phyloP scores from a whole-genome alignment of 768 basidiomycete species.

The Kwoniella botswanensis region DNA sequence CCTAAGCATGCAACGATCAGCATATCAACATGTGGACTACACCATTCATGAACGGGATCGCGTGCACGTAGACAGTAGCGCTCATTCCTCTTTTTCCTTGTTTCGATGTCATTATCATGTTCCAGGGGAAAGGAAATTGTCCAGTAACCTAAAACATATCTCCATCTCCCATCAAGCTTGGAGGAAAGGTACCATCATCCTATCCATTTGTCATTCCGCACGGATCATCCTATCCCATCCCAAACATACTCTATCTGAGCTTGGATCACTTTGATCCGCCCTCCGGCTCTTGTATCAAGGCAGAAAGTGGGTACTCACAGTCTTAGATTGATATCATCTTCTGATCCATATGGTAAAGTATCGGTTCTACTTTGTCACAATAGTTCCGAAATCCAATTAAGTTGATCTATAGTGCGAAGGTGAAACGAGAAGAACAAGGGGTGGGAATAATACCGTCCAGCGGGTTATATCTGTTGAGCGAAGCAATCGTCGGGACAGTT shows the following conservation, averaged over 20 bases:
- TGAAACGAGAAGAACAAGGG: not conserved
- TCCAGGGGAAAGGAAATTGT: constrained; percentile 3
- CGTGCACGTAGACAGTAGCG: not conserved
- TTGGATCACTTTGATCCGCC: constrained; percentile 6
- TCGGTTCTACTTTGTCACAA: not conserved
- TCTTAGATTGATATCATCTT: not conserved
- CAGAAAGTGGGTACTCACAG: not conserved
- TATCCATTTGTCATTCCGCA: constrained; percentile 1
- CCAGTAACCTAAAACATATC: constrained; percentile 14
- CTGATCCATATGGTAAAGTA: not conserved
- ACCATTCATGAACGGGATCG: no score
- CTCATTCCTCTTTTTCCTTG: not conserved
- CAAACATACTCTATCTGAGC: not conserved
- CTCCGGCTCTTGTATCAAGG: not conserved
- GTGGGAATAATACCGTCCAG: constrained; percentile 9
- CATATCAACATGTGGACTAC: not conserved
- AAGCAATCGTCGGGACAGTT: not conserved
- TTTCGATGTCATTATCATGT: not conserved
- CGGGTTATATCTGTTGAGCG: not conserved
- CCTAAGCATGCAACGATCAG: not conserved
- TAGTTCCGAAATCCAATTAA: not conserved
- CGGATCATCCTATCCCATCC: not conserved
- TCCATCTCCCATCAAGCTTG: not conserved
- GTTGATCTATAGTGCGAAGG: not conserved
- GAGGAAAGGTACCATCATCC: constrained; percentile 7